Conservation (phyloP, 306 rosid genomes). For the Rosa chinensis region DNA sequence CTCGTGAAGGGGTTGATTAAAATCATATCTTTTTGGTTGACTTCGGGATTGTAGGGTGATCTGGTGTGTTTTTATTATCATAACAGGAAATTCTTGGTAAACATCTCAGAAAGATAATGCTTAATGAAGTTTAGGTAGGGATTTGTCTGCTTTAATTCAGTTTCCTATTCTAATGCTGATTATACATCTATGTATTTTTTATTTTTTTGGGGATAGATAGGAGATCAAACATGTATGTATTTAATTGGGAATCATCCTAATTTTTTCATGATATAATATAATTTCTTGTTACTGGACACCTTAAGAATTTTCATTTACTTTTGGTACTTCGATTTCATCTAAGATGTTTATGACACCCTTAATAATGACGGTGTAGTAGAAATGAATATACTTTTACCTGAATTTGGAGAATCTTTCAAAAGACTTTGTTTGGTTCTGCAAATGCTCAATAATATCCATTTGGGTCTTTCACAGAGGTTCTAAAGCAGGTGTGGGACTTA, state of each 20-base stretch:
- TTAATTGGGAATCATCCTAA: background rate
- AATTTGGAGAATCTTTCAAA: constrained; percentile 27
- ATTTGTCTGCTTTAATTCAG: background rate
- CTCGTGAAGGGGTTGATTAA: constrained; percentile 1
- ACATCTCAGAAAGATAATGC: background rate
- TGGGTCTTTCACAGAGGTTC: constrained; percentile 66
- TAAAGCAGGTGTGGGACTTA: constrained; percentile 96
- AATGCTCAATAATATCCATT: constrained; percentile 25
- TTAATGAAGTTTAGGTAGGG: background rate
- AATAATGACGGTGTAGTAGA: background rate
- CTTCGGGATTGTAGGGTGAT: background rate
- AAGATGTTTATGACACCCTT: background rate
- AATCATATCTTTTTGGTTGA: background rate
- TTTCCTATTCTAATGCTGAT: background rate
- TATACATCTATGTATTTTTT: background rate
- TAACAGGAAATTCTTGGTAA: background rate
- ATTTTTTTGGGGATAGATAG: background rate
- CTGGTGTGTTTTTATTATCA: background rate
- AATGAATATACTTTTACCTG: background rate
- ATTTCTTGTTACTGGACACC: background rate
- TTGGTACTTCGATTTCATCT: background rate
- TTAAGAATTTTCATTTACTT: background rate
- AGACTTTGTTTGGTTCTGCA: constrained; percentile 25
- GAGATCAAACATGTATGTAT: background rate
- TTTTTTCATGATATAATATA: background rate